Evolutionary conservation across 305 asterid genomes (phyloP), one percentile per base, ranked within the genome.

Genomic region (Plantago coronopus): DNA sequence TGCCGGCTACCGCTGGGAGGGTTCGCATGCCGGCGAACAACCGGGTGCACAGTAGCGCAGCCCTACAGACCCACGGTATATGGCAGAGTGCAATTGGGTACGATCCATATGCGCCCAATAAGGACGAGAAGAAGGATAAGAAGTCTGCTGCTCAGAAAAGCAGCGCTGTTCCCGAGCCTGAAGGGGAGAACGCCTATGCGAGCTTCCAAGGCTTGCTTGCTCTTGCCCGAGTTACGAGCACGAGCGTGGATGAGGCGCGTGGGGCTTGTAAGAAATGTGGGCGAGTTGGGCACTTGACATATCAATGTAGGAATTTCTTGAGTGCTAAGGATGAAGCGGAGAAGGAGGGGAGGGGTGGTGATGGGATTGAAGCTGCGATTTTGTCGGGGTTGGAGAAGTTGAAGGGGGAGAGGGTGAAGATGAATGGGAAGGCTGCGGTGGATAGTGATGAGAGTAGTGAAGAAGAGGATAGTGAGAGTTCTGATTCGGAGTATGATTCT

Each of bases 21-120:
- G 98, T 88, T 77, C 98, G 98, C 75, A 91, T 88, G 98, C 95
- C 98, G 13, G 98, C 98, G 78, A 91, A 91, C 93, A 91, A 91
- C 77, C 83, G 98, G 72, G 98, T 91, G 65, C 98, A 91, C 83
- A 91, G 98, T 66, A 91, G 96, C 66, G 96, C 95, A 10, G 96
- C 96, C 71, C 70, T 91, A 17, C 98, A 91, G 81, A 88, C 98
- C 63, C 98, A 91, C 38, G 98, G 96, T 25, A 91, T 91, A 73
- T 91, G 98, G 98, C 98, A 91, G 75, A 91, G 98, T 57, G 95
- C 98, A 2, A 88, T 88, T 40, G 96, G 98, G 2, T 91, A 91
- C 72, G 87, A 83, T 66, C 90, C 85, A 7, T 80, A 80, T 23
- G 87, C 83, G 0, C 90, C 87, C 8, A 78, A 74, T 49, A 83